Conservation (phyloP, 2,329 filamentous ascomycete species). For the Madurella mycetomatis region DNA sequence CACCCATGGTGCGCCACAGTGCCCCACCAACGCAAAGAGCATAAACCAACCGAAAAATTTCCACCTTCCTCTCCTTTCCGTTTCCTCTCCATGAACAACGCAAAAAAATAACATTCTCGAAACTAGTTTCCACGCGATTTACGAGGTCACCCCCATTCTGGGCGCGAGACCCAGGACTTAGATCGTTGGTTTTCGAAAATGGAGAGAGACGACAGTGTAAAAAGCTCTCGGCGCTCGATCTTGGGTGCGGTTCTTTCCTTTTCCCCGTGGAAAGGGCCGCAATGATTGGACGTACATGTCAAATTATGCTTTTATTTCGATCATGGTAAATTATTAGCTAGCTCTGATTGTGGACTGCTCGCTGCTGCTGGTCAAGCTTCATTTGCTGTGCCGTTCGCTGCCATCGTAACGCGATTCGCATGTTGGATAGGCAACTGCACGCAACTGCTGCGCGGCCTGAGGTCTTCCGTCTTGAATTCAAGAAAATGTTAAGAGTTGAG, state of each 20-base stretch:
- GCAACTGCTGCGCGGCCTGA: no score
- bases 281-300: conserved; percentile 48
- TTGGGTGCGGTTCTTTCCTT: conserved; percentile 48
- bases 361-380: background rate
- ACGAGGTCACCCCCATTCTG: conserved; percentile 34
- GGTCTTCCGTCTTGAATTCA: no score
- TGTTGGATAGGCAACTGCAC: no score
- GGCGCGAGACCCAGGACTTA: conserved; percentile 38
- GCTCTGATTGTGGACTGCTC: background rate
- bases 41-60: conserved; percentile 19
- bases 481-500: no score
- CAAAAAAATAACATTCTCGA: conserved; percentile 45
- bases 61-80: conserved; percentile 21
- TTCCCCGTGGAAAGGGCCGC: conserved; percentile 42
- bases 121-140: conserved; percentile 36
- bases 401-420: no score
- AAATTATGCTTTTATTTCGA: no score
- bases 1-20: background rate
- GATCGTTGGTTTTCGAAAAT: conserved; percentile 42
- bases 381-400: no score
- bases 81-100: conserved; percentile 43
- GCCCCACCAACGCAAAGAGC: background rate
- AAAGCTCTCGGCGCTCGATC: conserved; percentile 42
- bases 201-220: conserved; percentile 34
- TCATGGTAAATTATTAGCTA: background rate